phyloP scores from a whole-genome alignment of 768 basidiomycete genomes.

The Mycena floridula region DNA sequence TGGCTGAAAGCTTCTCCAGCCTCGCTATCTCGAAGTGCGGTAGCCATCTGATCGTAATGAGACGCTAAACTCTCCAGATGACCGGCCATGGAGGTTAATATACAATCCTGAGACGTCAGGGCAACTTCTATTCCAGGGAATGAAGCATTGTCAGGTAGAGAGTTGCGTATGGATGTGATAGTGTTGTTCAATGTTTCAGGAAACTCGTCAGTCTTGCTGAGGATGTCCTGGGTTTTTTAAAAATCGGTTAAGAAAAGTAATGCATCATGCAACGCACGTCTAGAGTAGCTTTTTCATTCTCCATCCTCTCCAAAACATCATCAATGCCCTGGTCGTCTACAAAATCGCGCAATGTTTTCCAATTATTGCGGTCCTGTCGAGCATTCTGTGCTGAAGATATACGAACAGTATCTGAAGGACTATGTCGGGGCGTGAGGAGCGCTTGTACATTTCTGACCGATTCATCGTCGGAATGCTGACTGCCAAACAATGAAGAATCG shows the following conservation, averaged over 20 bases:
- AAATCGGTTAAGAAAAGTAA: too few species aligned
- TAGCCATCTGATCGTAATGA: slow-evolving; percentile 76
- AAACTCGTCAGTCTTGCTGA: slow-evolving; percentile 60
- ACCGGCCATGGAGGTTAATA: slow-evolving; percentile 61
- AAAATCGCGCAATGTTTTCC: slow-evolving; percentile 84
- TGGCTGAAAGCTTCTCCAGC: slow-evolving; percentile 61
- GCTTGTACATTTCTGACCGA: slow-evolving; percentile 15
- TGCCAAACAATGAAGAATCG: slow-evolving; percentile 76
- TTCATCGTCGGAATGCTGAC: slow-evolving; percentile 53
- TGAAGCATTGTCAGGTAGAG: slow-evolving; percentile 35
- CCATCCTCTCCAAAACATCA: slow-evolving; percentile 66
- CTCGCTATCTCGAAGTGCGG: slow-evolving; percentile 60
- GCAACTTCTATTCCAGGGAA: slow-evolving; percentile 40
- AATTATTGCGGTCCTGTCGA: slow-evolving; percentile 44
- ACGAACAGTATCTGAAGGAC: slow-evolving; percentile 38
- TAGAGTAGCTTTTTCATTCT: slow-evolving; percentile 57
- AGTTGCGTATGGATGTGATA: slow-evolving; percentile 48
- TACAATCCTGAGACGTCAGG: slow-evolving; percentile 49
- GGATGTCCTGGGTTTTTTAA: slow-evolving; percentile 45
- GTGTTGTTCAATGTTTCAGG: slow-evolving; percentile 55
- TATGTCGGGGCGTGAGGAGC: slow-evolving; percentile 25
- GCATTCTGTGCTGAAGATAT: slow-evolving; percentile 16
- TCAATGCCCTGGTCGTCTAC: slow-evolving; percentile 81
- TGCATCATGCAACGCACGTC: slow-evolving; percentile 43
- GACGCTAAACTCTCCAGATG: slow-evolving; percentile 65